A percentile compares a stretch with the other conserved stretches of the same genome.
Evolutionary conservation across 192 early-diverging fungal species (phyloP).

Genomic region (Backusella australiensis): DNA sequence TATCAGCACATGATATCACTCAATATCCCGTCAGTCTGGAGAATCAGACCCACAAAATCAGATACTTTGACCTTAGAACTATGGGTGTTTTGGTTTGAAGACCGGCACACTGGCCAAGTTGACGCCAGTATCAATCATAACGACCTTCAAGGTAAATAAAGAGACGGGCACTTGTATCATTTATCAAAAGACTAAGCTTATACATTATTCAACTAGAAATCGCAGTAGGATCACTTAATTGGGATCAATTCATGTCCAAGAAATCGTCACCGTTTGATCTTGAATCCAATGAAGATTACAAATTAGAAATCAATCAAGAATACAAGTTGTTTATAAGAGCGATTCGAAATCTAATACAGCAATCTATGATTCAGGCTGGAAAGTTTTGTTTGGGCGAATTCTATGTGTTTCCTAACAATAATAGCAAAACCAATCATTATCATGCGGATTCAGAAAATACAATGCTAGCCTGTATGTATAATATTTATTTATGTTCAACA

Average conservation of each 20-base stretch:
- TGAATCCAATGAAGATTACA: not conserved
- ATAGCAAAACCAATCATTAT: not conserved
- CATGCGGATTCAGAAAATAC: slow-evolving; percentile 9
- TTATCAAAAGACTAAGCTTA: too few relatives aligned
- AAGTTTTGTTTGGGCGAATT: slow-evolving; percentile 18
- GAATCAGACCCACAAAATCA: not conserved
- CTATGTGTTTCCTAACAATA: slow-evolving; percentile 13
- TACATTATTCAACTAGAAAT: slow-evolving; percentile 7
- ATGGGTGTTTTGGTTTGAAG: slow-evolving; percentile 34
- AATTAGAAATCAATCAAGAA: slow-evolving; percentile 9
- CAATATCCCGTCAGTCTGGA: slow-evolving; percentile 7
- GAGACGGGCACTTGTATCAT: too few relatives aligned
- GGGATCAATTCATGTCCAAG: slow-evolving; percentile 18
- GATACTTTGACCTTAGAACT: slow-evolving; percentile 8
- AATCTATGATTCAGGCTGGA: slow-evolving; percentile 17
- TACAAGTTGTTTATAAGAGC: slow-evolving; percentile 21
- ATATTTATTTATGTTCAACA: slow-evolving; percentile 20
- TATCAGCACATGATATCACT: slow-evolving; percentile 1
- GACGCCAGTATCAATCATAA: slow-evolving; percentile 11
- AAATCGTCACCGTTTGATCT: slow-evolving; percentile 12
- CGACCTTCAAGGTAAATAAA: slow-evolving; percentile 16
- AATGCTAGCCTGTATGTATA: slow-evolving; percentile 10
- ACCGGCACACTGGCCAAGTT: slow-evolving; percentile 18
- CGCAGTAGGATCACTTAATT: slow-evolving; percentile 16
- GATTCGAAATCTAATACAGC: slow-evolving; percentile 19